Conservation (phyloP, 441 rosid species). For the Erodium chrysanthum region DNA sequence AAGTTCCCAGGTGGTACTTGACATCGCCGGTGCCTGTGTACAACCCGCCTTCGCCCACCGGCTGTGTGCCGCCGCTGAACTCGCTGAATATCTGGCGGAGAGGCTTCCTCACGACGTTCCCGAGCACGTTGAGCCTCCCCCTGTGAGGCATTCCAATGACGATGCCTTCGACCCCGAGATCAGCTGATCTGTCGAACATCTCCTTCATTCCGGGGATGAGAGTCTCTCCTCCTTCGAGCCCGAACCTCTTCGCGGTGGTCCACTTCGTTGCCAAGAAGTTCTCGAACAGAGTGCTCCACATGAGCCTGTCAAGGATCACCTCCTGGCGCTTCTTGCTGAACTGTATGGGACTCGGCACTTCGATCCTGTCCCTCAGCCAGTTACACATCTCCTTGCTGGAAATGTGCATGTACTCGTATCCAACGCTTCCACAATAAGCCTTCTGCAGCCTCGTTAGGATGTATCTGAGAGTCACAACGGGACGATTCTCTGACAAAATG, state of each 20-base stretch:
- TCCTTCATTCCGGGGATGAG: slow-evolving; percentile 14
- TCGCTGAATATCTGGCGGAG: slow-evolving; percentile 68
- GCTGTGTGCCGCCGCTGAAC: slow-evolving; percentile 25
- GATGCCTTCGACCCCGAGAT: slow-evolving; percentile 89
- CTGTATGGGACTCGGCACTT: neutral
- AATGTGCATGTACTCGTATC: slow-evolving; percentile 14
- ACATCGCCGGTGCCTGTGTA: slow-evolving; percentile 29
- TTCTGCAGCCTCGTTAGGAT: slow-evolving; percentile 22
- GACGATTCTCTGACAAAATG: slow-evolving; percentile 23
- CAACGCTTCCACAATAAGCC: slow-evolving; percentile 14
- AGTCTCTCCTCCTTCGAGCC: slow-evolving; percentile 14
- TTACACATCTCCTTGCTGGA: slow-evolving; percentile 2
- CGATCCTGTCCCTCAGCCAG: slow-evolving; percentile 10
- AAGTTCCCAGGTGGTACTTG: slow-evolving; percentile 25
- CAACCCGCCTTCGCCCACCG: slow-evolving; percentile 23
- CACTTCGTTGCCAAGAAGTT: slow-evolving; percentile 12
- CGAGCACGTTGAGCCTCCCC: slow-evolving; percentile 88
- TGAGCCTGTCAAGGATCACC: slow-evolving; percentile 10
- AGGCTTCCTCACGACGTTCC: slow-evolving; percentile 90
- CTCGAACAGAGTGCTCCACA: slow-evolving; percentile 13
- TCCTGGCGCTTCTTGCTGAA: neutral
- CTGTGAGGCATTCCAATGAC: slow-evolving; percentile 32
- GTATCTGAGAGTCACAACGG: slow-evolving; percentile 20
- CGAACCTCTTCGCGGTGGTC: slow-evolving; percentile 10
- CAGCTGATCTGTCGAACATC: slow-evolving; percentile 18